Base-by-base conservation (phyloP, 139 green algal species). In the Penium margaritaceum region DNA sequence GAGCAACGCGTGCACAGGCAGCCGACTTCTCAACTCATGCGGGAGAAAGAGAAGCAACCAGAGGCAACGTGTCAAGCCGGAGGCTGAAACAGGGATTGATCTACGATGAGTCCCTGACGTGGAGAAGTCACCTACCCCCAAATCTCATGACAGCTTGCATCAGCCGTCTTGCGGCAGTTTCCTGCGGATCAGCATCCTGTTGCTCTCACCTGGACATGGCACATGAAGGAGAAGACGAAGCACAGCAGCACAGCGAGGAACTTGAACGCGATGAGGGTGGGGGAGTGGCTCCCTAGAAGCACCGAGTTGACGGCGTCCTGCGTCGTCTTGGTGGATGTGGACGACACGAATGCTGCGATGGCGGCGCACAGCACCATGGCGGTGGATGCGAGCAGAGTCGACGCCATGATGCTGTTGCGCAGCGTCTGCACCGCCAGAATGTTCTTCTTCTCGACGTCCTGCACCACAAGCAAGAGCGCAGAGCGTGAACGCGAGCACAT, bases 401-500 rank as follows among this genome's bases (percentile, higher is more conserved):
- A 72, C 17, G 64, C 64, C 64, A 72, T 72, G 41, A 72, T 39
- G 17, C 27, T 27, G 21, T 72, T 72, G 24, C 64, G 64, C 41
- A 72, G 64, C 24, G 64, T 72, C 39, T 72, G 64, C 24, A 72
- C 64, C 24, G 64, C 64, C 64, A 72, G 64, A 15, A 72, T 72
- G 64, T 57, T 72, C 41, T 60, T 58, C 64, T 72, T 72, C 24
- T 69, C 62, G 14, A 54, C 37, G 15, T 72, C 64, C 64, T 72
- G 64, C 3, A 2, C n/a, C n/a, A n/a, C n/a, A n/a, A n/a, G n/a
- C n/a, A n/a, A n/a, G n/a, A n/a, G n/a, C n/a, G n/a, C n/a, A n/a
- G n/a, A n/a, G n/a, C n/a, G n/a, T n/a, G n/a, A n/a, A n/a, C n/a
- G n/a, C n/a, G n/a, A n/a, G n/a, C n/a, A n/a, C n/a, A n/a, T n/a